Evolutionary conservation across 805 yeast genomes (phyloP).

Genomic region (Suhomyces kilbournensis): DNA sequence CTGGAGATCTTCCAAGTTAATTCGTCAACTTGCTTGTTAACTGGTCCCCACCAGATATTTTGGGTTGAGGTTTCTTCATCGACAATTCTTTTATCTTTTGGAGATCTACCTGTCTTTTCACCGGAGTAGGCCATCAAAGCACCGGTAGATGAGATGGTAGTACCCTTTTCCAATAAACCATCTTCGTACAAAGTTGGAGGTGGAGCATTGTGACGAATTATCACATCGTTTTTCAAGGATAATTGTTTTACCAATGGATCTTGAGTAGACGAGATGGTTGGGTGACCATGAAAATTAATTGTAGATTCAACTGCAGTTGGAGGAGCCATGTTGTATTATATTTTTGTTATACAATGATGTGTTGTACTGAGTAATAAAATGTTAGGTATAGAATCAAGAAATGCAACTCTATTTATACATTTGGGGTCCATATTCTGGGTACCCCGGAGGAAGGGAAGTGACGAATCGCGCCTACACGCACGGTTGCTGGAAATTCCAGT

Average conservation of each 20-base stretch:
- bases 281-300: slow-evolving; percentile 39
- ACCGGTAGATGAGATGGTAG: slow-evolving; percentile 89
- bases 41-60: slow-evolving; percentile 99
- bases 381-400: neutral
- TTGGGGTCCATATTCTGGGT: neutral
- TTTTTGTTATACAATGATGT: neutral
- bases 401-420: neutral
- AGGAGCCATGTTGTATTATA: slow-evolving; percentile 32
- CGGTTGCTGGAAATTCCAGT: slow-evolving; percentile 1
- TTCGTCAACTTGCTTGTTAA: slow-evolving; percentile 90
- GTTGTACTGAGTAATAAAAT: neutral
- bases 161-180: slow-evolving; percentile 84
- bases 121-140: slow-evolving; percentile 96
- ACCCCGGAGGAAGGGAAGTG: slow-evolving; percentile 9
- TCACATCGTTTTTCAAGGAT: slow-evolving; percentile 56
- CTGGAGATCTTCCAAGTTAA: slow-evolving; percentile 93
- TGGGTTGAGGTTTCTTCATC: slow-evolving; percentile 85
- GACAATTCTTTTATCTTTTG: slow-evolving; percentile 96
- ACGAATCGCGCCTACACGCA: neutral
- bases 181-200: slow-evolving; percentile 93
- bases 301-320: slow-evolving; percentile 46
- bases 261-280: slow-evolving; percentile 36
- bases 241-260: slow-evolving; percentile 43
- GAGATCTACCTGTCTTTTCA: slow-evolving; percentile 95
- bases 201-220: slow-evolving; percentile 86